Percentiles rank a stretch among this genome's conserved stretches.
phyloP scores from a whole-genome alignment of 2,329 filamentous ascomycete genomes.

The Graphilbum ipis-grandicollis region DNA sequence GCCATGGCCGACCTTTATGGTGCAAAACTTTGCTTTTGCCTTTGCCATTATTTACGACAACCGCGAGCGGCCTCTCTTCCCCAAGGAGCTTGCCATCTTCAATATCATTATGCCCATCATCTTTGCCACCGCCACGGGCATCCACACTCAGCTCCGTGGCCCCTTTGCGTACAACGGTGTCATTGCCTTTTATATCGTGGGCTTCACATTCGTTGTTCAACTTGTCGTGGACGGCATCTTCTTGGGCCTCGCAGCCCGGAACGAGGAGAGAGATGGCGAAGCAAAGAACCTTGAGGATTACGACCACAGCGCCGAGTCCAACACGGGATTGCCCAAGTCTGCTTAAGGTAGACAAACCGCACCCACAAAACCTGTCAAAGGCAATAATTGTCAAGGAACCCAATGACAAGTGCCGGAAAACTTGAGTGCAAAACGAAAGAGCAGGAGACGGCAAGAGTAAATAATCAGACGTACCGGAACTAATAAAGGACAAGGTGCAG shows the following conservation, averaged over 20 bases:
- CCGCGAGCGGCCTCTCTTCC: slow-evolving; percentile 3
- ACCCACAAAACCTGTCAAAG: too few species aligned
- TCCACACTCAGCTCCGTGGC: slow-evolving; percentile 1
- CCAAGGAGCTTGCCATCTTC: slow-evolving; percentile 3
- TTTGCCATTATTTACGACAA: slow-evolving; percentile 4
- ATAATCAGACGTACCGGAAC: too few species aligned
- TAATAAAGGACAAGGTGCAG: too few species aligned
- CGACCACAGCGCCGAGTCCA: too few species aligned
- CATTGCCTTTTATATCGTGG: slow-evolving; percentile 2
- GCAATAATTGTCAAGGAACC: too few species aligned
- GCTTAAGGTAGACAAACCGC: too few species aligned
- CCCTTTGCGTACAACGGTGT: slow-evolving; percentile 4
- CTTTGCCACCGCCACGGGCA: slow-evolving; percentile 3
- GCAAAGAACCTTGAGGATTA: too few species aligned
- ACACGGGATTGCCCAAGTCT: too few species aligned
- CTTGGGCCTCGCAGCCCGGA: background rate
- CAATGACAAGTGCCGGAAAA: too few species aligned
- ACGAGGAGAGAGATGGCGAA: background rate
- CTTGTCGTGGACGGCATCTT: slow-evolving; percentile 1
- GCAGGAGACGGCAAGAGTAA: too few species aligned
- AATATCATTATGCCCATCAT: slow-evolving; percentile 5
- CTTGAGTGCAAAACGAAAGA: too few species aligned
- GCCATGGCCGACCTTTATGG: slow-evolving; percentile 4
- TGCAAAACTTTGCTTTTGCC: slow-evolving; percentile 4
- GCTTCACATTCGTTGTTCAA: slow-evolving; percentile 4